Percentiles rank a stretch among this genome's conserved stretches.
Conservation (phyloP, 768 basidiomycete genomes). For the Cyclocybe cylindracea region DNA sequence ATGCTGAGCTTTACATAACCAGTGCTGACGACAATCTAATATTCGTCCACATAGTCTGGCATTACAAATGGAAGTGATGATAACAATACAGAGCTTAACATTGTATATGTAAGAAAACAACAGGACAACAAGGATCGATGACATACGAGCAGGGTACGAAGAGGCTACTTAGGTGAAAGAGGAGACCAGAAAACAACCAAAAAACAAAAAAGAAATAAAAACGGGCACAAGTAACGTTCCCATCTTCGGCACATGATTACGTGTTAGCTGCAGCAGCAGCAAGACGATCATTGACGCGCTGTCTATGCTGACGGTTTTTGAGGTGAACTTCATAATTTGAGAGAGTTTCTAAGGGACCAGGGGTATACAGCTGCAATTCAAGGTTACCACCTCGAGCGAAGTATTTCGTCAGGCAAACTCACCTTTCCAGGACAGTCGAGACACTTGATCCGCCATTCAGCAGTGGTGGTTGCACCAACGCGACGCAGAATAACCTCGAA, state of each 20-base stretch:
- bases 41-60: conserved; percentile 17
- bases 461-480: conserved; percentile 48
- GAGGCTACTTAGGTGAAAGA: background rate
- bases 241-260: conserved; percentile 2
- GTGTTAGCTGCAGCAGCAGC: conserved; percentile 3
- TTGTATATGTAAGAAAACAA: conserved; percentile 19
- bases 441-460: conserved; percentile 92
- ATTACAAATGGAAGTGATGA: conserved; percentile 30
- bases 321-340: conserved; percentile 93
- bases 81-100: conserved; percentile 34
- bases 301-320: conserved; percentile 79
- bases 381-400: background rate
- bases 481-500: conserved; percentile 78
- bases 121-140: conserved; percentile 13
- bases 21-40: too few species aligned
- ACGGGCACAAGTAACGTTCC: background rate
- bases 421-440: conserved; percentile 94
- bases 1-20: too few species aligned
- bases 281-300: conserved; percentile 66
- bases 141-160: conserved; percentile 4
- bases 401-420: conserved; percentile 12
- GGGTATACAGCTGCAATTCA: conserved; percentile 72
- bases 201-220: background rate
- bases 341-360: conserved; percentile 85
- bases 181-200: background rate